Percentiles rank a stretch among this genome's conserved stretches.
Evolutionary conservation across 2,329 filamentous ascomycete species (phyloP).

Genomic region (Drechslerella stenobrocha): DNA sequence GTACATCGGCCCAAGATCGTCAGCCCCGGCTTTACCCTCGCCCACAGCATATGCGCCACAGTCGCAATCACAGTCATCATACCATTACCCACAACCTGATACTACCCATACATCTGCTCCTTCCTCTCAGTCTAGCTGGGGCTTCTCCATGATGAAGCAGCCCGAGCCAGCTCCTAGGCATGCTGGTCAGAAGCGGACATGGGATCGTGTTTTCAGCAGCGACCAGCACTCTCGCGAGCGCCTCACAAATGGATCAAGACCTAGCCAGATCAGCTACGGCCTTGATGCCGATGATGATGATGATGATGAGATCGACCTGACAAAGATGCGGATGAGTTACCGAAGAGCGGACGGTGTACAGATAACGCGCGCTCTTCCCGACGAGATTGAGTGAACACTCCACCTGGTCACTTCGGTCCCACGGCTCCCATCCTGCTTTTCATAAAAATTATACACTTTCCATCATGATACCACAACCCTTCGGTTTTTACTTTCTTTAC

Average conservation of each 20-base stretch:
- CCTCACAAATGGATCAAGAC: conserved; percentile 51
- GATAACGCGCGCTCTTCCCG: conserved; percentile 51
- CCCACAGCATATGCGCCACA: conserved; percentile 49
- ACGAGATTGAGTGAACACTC: conserved; percentile 48
- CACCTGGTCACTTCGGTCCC: too few relatives aligned
- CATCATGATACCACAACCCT: not conserved
- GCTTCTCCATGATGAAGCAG: conserved; percentile 49
- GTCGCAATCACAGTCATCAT: conserved; percentile 27
- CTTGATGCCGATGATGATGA: conserved; percentile 49
- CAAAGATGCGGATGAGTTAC: conserved; percentile 53
- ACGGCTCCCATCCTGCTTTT: too few relatives aligned
- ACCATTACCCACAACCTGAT: conserved; percentile 28
- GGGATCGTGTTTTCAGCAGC: conserved; percentile 52
- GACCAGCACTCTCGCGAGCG: conserved; percentile 51
- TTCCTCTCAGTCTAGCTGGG: conserved; percentile 48
- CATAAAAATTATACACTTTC: not conserved
- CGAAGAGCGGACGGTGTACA: conserved; percentile 53
- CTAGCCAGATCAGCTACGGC: conserved; percentile 47
- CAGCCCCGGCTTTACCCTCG: conserved; percentile 50
- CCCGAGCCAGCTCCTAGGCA: conserved; percentile 47
- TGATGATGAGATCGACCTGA: conserved; percentile 52
- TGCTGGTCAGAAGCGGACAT: conserved; percentile 51
- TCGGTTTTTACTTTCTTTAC: conserved; percentile 7
- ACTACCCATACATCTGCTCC: conserved; percentile 47
- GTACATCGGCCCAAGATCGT: conserved; percentile 42